Conservation (phyloP, 352 stramenopile genomes). For the Blastocystis sp. region DNA sequence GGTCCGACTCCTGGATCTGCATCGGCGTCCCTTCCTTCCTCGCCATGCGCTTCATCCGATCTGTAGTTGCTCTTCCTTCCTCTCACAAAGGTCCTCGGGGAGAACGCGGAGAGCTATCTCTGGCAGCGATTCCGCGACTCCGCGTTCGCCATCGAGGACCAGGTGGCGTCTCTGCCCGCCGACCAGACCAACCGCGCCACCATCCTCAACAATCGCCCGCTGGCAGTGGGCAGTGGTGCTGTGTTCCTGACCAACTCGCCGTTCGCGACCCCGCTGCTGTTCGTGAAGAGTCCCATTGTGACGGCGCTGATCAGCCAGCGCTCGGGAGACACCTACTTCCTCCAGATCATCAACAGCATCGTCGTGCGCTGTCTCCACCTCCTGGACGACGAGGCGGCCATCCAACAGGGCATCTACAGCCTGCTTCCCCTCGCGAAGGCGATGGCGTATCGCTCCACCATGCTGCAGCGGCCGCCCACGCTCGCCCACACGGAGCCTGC, state of each 20-base stretch:
- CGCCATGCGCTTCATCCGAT: neutral
- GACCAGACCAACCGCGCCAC: neutral
- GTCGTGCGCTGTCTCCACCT: neutral
- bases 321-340: neutral
- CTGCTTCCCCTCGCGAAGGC: neutral
- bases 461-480: neutral
- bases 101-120: neutral
- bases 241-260: slow-evolving; percentile 20
- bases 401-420: neutral
- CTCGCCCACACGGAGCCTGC: neutral
- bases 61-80: neutral
- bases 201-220: slow-evolving; percentile 24
- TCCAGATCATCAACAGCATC: neutral
- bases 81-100: neutral
- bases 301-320: neutral
- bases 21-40: slow-evolving; percentile 5
- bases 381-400: neutral
- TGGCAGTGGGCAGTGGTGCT: neutral
- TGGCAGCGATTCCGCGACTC: neutral
- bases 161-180: neutral
- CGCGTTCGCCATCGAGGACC: slow-evolving; percentile 1
- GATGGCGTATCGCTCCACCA: neutral
- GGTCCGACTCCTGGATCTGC: neutral
- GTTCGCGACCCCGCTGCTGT: neutral
- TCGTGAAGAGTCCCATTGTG: slow-evolving; percentile 18